phyloP scores from a whole-genome alignment of 176 grass and related monocot species.

The sorghum (Sorghum bicolor) region Sorghum_bicolor_NCBIv3 NC_012873.2:9316501-9317000 shows the following conservation, averaged over 20 bases:
- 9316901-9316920: conserved; percentile 41
- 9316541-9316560: neutral
- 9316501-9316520: conserved; percentile 26
- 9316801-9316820: conserved; percentile 7
- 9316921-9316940: conserved; percentile 23
- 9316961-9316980: conserved; percentile 58
- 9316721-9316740: neutral
- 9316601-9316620: neutral
- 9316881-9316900: conserved; percentile 30
- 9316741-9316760: neutral
- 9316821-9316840: conserved; percentile 34
- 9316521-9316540: conserved; percentile 11
- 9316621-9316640: neutral
- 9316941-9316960: conserved; percentile 35
- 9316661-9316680: neutral
- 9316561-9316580: neutral
- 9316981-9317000: conserved; percentile 22
- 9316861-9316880: conserved; percentile 26
- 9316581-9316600: neutral
- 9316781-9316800: neutral
- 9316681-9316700: conserved; percentile 10
- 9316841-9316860: conserved; percentile 34
- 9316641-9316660: neutral
- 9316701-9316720: neutral
- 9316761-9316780: neutral